Evolutionary conservation across 768 basidiomycete genomes (phyloP).

Genomic region (Stropharia rugosoannulata): DNA sequence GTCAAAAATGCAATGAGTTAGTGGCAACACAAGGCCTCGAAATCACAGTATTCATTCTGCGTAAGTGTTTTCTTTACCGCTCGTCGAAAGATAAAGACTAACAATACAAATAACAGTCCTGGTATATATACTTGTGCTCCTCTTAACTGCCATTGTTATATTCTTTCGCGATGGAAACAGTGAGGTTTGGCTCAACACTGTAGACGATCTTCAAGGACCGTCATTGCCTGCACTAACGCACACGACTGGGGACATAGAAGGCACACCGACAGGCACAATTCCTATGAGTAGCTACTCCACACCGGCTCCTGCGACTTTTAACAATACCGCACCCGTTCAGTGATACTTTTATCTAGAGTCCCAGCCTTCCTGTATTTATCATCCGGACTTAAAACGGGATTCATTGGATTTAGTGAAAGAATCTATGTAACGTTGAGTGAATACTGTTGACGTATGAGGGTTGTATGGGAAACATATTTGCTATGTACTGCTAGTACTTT

Average conservation of each 20-base stretch:
- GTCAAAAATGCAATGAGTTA: conserved; percentile 2
- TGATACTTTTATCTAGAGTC: not conserved
- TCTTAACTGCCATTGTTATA: not conserved
- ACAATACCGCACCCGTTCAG: not conserved
- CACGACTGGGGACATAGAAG: not conserved
- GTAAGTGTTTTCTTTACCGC: not conserved
- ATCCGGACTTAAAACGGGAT: too few relatives aligned
- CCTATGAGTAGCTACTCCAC: conserved; percentile 2
- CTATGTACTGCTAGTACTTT: too few relatives aligned
- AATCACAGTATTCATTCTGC: not conserved
- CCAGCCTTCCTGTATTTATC: too few relatives aligned
- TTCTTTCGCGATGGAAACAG: not conserved
- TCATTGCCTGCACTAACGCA: conserved; percentile 1
- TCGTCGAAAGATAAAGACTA: too few relatives aligned
- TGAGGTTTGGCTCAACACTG: not conserved
- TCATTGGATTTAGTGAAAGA: too few relatives aligned
- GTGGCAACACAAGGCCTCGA: not conserved
- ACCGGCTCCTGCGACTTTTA: not conserved
- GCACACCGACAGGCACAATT: not conserved
- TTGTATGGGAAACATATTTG: too few relatives aligned
- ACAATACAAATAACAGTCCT: not conserved
- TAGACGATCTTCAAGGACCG: not conserved
- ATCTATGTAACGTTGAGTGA: too few relatives aligned
- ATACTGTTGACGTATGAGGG: too few relatives aligned
- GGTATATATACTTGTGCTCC: not conserved